phyloP scores from a whole-genome alignment of 768 basidiomycete genomes.

The Suillus subalutaceus region DNA sequence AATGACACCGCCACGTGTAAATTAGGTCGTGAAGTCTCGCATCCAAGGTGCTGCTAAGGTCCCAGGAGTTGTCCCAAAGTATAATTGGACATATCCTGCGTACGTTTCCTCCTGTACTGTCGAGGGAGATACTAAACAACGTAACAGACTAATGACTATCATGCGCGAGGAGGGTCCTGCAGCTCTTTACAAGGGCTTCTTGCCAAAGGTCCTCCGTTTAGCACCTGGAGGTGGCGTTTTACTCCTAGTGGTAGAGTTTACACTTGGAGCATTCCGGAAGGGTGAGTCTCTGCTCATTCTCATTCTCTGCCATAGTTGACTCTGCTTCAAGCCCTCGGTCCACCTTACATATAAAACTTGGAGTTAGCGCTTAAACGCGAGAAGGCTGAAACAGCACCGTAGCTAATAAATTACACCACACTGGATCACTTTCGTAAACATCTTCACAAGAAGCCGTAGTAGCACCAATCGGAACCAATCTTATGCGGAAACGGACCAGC shows the following conservation, averaged over 20 bases:
- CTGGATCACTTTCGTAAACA: background rate
- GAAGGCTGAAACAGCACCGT: background rate
- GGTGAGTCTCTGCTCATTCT: slow-evolving; percentile 42
- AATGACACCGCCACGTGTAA: background rate
- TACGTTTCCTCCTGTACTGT: slow-evolving; percentile 27
- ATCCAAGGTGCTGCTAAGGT: slow-evolving; percentile 76
- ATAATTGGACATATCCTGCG: slow-evolving; percentile 96
- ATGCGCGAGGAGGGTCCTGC: slow-evolving; percentile 84
- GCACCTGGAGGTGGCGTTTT: slow-evolving; percentile 96
- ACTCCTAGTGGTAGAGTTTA: slow-evolving; percentile 91
- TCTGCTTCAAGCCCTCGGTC: slow-evolving; percentile 28
- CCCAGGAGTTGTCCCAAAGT: slow-evolving; percentile 79
- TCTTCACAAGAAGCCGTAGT: background rate
- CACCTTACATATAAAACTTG: slow-evolving; percentile 32
- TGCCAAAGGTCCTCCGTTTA: slow-evolving; percentile 92
- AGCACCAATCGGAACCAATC: background rate
- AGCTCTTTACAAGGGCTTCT: slow-evolving; percentile 93
- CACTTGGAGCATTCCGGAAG: slow-evolving; percentile 73
- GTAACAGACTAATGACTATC: slow-evolving; percentile 62
- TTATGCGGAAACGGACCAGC: background rate
- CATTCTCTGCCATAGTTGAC: background rate
- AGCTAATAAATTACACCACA: background rate
- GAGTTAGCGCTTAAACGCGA: background rate
- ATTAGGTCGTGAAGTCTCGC: slow-evolving; percentile 92
- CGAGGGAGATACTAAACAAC: slow-evolving; percentile 1